Base-by-base conservation (phyloP, 257 asterid species). In the Prunella vulgaris region DNA sequence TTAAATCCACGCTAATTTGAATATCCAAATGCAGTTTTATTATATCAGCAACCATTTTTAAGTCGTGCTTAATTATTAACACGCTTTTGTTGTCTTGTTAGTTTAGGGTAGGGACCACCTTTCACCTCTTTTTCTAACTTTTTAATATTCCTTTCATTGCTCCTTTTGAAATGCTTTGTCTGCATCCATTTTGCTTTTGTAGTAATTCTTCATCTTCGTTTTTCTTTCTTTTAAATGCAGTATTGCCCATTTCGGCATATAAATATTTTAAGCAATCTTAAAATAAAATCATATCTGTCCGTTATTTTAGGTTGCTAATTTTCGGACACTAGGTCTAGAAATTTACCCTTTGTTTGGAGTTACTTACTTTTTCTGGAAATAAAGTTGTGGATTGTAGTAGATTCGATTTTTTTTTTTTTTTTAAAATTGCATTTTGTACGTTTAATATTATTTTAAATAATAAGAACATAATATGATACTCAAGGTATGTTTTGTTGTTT, bases 151-250 rank as follows among this genome's bases (percentile, higher is more conserved):
- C 61, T 71, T 59, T 44, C 57, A 24, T 56, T 17, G 0, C 60
- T 61, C 40, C 77, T 60, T 71, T 77, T 66, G 27, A 46, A 58
- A 59, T 42, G 61, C 71, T 73, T 73, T 78, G 73, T 73, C 76
- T 71, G 73, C 25, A 17, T 56, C 65, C 12, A 32, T 70, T 58
- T 56, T 15, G 30, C 73, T 30, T 53, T 62, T 27, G 30, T 51
- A 15, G 21, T 24, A 32, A 59, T 33, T 59, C n/a, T 57, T 64
- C 5, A 18, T 51, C 56, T 44, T 24, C 7, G 33, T 52, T 56
- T 64, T 71, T 44, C 46, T 38, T 8, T 2, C 27, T 4, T 46
- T 70, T 28, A n/a, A 59, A 30, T 76, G 61, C 44, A 65, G 57
- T 53, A 38, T 24, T 27, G 3, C 38, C 37, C 28, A 35, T 54